A percentile compares a stretch with the other conserved stretches of the same genome.
phyloP scores from a whole-genome alignment of 805 yeast species.

The Wickerhamomyces rabaulensis region DNA sequence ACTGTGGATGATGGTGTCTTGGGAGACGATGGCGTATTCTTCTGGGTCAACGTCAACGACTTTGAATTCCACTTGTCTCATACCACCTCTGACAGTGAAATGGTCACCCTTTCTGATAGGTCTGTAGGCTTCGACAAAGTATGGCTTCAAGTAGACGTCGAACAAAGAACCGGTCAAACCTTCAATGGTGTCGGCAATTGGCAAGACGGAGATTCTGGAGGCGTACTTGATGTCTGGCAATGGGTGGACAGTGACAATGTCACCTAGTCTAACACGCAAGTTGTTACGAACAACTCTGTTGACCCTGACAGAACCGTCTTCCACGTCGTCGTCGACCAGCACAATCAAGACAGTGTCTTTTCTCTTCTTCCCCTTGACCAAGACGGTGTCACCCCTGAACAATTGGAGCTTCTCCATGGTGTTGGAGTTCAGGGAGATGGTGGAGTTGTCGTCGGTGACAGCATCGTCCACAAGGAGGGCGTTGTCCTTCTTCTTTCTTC shows the following conservation, averaged over 20 bases:
- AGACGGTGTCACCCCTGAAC: conserved; percentile 96
- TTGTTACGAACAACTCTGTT: conserved; percentile 96
- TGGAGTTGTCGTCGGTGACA: conserved; percentile 93
- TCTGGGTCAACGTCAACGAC: conserved; percentile 98
- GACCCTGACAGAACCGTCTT: conserved; percentile 89
- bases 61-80: conserved; percentile 98
- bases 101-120: conserved; percentile 98
- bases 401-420: conserved; percentile 93
- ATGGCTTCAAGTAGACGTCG: conserved; percentile 94
- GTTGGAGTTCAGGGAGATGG: conserved; percentile 88
- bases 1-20: conserved; percentile 95
- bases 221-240: conserved; percentile 99
- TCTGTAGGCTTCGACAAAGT: conserved; percentile 97
- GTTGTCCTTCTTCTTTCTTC: conserved; percentile 97
- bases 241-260: conserved; percentile 84
- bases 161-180: conserved; percentile 95
- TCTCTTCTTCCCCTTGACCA: conserved; percentile 97
- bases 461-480: conserved; percentile 94
- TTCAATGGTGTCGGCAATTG: conserved; percentile 97
- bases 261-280: conserved; percentile 90
- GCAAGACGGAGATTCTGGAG: conserved; percentile 87
- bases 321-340: conserved; percentile 92
- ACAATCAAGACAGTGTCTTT: conserved; percentile 96
- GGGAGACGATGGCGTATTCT: conserved; percentile 96
- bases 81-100: conserved; percentile 95